Percentiles rank a stretch among this genome's conserved stretches.
Conservation (phyloP, 23 red algal genomes). For the Porphyridium purpureum region DNA sequence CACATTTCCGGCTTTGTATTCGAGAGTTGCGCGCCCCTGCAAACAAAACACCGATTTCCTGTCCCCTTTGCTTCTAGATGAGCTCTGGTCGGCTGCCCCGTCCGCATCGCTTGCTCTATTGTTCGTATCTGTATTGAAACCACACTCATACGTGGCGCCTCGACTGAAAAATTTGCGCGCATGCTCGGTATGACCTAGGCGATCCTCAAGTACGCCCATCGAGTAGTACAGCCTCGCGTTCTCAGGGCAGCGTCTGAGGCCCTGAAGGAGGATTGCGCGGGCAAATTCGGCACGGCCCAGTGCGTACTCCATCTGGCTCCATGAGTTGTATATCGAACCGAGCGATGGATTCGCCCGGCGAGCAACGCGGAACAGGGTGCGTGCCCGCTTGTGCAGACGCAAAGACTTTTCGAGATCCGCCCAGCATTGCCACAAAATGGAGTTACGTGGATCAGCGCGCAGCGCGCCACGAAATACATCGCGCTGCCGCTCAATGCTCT, state of each 20-base stretch:
- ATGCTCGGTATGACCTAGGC: constrained; percentile 30
- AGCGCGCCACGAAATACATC: constrained; percentile 42
- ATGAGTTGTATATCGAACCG: constrained; percentile 70
- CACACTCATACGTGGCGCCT: constrained; percentile 51
- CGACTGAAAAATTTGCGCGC: constrained; percentile 47
- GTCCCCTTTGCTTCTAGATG: too few relatives aligned
- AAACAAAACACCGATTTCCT: too few relatives aligned
- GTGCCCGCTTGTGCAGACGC: constrained; percentile 29
- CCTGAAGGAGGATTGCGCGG: constrained; percentile 26
- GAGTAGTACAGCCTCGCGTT: constrained; percentile 50
- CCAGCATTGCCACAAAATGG: constrained; percentile 77
- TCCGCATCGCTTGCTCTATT: too few relatives aligned
- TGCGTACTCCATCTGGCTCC: constrained; percentile 67
- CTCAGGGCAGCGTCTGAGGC: constrained; percentile 31
- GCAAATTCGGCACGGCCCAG: constrained; percentile 28
- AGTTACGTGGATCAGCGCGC: constrained; percentile 43
- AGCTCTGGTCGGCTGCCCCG: constrained; percentile 62
- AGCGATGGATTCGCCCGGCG: constrained; percentile 24
- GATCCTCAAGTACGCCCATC: constrained; percentile 84
- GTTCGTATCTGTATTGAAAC: too few relatives aligned
- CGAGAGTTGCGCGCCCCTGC: constrained; percentile 65
- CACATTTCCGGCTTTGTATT: constrained; percentile 51
- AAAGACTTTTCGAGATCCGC: constrained; percentile 68
- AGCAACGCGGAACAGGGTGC: constrained; percentile 45
- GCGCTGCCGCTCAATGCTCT: too few relatives aligned